A percentile compares a stretch with the other conserved stretches of the same genome.
Conservation (phyloP, 768 basidiomycete genomes). For the Saitozyma sp. region DNA sequence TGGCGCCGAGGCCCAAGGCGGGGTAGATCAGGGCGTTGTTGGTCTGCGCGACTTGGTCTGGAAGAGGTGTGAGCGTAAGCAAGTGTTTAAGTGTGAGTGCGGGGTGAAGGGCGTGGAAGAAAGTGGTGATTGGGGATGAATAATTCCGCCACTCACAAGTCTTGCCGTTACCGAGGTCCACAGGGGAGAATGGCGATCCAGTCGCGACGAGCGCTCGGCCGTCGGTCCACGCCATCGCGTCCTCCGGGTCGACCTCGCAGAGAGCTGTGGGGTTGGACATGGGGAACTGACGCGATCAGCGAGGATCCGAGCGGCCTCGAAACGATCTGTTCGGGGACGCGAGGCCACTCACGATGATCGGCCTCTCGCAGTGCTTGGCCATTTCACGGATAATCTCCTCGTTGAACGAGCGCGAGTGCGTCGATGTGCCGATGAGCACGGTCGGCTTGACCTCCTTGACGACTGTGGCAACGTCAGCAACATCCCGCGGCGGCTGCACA, state of each 20-base stretch:
- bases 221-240: conserved; percentile 63
- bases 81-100: background rate
- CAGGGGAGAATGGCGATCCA: conserved; percentile 78
- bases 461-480: conserved; percentile 52
- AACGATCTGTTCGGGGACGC: background rate
- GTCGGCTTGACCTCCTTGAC: conserved; percentile 76
- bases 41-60: conserved; percentile 41
- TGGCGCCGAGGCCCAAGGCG: conserved; percentile 77
- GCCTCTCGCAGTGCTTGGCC: conserved; percentile 63
- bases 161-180: conserved; percentile 65
- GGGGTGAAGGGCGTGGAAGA: background rate
- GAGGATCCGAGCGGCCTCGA: background rate
- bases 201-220: conserved; percentile 79
- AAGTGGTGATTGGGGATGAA: background rate
- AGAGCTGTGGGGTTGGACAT: conserved; percentile 78
- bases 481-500: background rate
- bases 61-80: too few relatives aligned
- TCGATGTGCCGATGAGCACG: conserved; percentile 80
- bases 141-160: conserved; percentile 54
- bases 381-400: conserved; percentile 55
- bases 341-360: conserved; percentile 61
- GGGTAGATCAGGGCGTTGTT: conserved; percentile 68
- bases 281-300: conserved; percentile 39
- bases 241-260: conserved; percentile 59
- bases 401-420: conserved; percentile 65